A percentile compares a stretch with the other conserved stretches of the same genome.
These are phyloP conservation scores for Candida pseudofarinosa DNA, from an alignment of 805 yeast species.

Conservation along the genomic window DNA sequence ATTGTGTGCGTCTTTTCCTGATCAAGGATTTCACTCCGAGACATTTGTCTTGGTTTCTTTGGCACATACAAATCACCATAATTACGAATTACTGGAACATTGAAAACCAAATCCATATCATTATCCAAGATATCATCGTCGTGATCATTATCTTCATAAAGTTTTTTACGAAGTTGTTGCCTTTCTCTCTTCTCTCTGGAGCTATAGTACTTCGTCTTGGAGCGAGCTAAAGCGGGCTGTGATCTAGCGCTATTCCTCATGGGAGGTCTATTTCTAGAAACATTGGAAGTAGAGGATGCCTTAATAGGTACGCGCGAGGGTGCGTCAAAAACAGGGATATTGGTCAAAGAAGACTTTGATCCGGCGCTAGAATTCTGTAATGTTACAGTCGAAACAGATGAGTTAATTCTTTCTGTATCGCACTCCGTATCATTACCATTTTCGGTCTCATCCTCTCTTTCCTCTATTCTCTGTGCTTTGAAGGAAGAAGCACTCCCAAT, in stretches of 20 bases:
- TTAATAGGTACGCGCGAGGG: constrained; percentile 2
- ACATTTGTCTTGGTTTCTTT: constrained; percentile 14
- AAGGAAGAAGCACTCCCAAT: neutral
- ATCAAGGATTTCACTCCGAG: constrained; percentile 23
- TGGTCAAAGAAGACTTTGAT: constrained; percentile 1
- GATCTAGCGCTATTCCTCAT: constrained; percentile 6
- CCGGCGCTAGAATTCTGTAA: constrained; percentile 5
- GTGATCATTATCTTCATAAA: constrained; percentile 38
- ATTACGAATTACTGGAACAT: constrained; percentile 39
- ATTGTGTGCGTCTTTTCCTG: constrained; percentile 23
- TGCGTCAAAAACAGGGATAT: neutral
- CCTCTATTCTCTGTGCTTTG: neutral
- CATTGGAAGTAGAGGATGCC: constrained; percentile 11
- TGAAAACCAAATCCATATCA: constrained; percentile 39
- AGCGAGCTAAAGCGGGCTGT: constrained; percentile 20
- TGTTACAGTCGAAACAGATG: constrained; percentile 18
- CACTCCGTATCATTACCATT: constrained; percentile 5
- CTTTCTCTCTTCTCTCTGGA: constrained; percentile 37
- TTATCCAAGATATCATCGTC: constrained; percentile 36
- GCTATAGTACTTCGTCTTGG: constrained; percentile 32
- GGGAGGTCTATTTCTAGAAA: constrained; percentile 5
- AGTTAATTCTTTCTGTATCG: constrained; percentile 8
- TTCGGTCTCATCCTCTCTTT: neutral
- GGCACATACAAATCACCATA: constrained; percentile 29
- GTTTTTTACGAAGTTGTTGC: constrained; percentile 32